Evolutionary conservation across 108 stramenopile genomes (phyloP).

Genomic region (Cyclotella distinguenda): DNA sequence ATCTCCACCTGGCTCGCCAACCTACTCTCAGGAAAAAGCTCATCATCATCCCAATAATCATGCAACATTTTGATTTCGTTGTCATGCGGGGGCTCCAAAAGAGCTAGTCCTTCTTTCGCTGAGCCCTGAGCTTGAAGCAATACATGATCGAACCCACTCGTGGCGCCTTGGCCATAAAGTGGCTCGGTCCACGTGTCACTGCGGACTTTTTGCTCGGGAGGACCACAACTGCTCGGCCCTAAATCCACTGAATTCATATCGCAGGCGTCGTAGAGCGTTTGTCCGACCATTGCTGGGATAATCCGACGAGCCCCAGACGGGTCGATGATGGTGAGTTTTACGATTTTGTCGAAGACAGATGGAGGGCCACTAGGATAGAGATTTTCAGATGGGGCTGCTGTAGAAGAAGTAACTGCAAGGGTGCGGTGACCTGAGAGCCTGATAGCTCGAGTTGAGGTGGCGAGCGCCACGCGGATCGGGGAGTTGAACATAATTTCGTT

Average conservation of each 20-base stretch:
- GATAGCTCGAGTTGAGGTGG: conserved; percentile 9
- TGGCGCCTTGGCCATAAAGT: conserved; percentile 84
- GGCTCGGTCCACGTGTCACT: conserved; percentile 79
- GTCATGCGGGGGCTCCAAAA: conserved; percentile 51
- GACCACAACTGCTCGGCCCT: conserved; percentile 66
- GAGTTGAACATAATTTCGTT: conserved; percentile 25
- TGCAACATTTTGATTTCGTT: conserved; percentile 64
- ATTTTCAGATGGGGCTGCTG: conserved; percentile 24
- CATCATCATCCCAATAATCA: conserved; percentile 88
- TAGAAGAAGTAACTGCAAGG: conserved; percentile 36
- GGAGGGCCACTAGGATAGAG: conserved; percentile 45
- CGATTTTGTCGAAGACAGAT: conserved; percentile 72
- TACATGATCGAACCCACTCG: conserved; percentile 86
- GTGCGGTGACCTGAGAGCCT: conserved; percentile 6
- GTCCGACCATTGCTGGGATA: conserved; percentile 75
- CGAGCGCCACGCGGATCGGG: conserved; percentile 16
- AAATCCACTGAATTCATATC: conserved; percentile 79
- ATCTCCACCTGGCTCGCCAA: conserved; percentile 71
- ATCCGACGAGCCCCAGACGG: conserved; percentile 78
- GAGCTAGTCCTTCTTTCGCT: conserved; percentile 50
- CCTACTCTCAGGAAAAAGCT: conserved; percentile 76
- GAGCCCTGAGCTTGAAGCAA: conserved; percentile 49
- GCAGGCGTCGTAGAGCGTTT: conserved; percentile 72
- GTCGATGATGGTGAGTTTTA: conserved; percentile 82
- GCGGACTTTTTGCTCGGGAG: conserved; percentile 52